Evolutionary conservation across 1,139 yeast genomes (phyloP).

Genomic region (Suhomyces ambrosiae): DNA sequence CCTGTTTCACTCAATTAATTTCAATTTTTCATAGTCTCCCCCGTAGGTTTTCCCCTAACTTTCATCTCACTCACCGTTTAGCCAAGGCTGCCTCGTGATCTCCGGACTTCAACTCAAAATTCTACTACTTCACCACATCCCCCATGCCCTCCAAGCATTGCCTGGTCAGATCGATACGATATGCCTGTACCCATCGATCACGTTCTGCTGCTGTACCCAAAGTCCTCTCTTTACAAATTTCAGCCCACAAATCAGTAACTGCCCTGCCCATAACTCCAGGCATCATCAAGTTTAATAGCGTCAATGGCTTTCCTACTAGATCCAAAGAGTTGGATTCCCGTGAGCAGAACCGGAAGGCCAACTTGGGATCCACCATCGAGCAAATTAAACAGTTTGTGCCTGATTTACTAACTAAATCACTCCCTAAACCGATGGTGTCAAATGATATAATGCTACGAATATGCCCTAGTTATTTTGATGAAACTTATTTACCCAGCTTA

Average conservation of each 20-base stretch:
- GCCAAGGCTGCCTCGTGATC: no score
- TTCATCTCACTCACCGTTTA: no score
- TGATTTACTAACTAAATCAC: conserved; percentile 47
- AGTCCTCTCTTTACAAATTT: no score
- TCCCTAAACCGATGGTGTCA: conserved; percentile 54
- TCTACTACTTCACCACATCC: no score
- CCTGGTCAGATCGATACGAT: conserved; percentile 4
- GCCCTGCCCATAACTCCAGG: neutral
- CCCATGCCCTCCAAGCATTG: conserved; percentile 6
- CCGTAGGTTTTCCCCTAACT: no score
- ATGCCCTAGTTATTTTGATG: conserved; percentile 59
- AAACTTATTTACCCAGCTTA: conserved; percentile 55
- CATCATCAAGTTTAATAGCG: neutral
- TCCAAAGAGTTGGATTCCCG: neutral
- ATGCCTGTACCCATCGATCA: neutral
- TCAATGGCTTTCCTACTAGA: neutral
- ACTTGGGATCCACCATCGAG: conserved; percentile 62
- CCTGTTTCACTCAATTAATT: no score
- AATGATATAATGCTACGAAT: conserved; percentile 58
- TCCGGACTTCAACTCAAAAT: no score
- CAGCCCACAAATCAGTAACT: no score
- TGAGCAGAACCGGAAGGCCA: conserved; percentile 45
- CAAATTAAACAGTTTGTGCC: conserved; percentile 59
- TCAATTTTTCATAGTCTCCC: no score
- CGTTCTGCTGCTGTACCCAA: neutral